A percentile compares a stretch with the other conserved stretches of the same genome.
Conservation (phyloP, 176 grass and related monocot genomes). For the Carex cristatella region DNA sequence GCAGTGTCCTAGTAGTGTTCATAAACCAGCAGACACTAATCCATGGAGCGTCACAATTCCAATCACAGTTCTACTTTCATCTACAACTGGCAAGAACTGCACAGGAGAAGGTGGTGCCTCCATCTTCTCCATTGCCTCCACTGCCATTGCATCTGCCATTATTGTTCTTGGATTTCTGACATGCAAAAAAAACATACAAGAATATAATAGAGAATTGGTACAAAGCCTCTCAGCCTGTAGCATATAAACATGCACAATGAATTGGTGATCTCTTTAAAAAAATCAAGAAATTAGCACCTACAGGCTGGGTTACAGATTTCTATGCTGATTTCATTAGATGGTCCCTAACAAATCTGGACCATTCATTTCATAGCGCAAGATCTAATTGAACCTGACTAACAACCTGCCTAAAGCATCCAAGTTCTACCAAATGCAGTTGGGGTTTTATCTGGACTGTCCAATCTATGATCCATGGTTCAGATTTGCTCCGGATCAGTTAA, state of each 20-base stretch:
- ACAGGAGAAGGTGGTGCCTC: constrained; percentile 81
- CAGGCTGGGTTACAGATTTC: background rate
- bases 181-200: background rate
- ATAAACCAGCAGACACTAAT: constrained; percentile 81
- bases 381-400: background rate
- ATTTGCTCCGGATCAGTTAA: background rate
- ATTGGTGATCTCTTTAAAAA: background rate
- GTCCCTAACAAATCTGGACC: background rate
- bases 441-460: background rate
- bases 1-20: background rate
- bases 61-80: constrained; percentile 45
- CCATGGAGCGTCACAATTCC: constrained; percentile 92
- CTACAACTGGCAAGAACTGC: constrained; percentile 87
- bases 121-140: constrained; percentile 93
- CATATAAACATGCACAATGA: background rate
- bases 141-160: constrained; percentile 78
- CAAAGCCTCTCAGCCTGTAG: background rate
- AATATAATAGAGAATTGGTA: background rate
- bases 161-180: constrained; percentile 81
- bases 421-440: background rate
- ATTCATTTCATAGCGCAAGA: background rate
- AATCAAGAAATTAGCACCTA: background rate
- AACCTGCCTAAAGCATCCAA: background rate
- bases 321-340: background rate
- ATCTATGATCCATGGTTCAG: background rate